Evolutionary conservation across 2,329 filamentous ascomycete genomes (phyloP).

Genomic region (Epichloe gansuensis): DNA sequence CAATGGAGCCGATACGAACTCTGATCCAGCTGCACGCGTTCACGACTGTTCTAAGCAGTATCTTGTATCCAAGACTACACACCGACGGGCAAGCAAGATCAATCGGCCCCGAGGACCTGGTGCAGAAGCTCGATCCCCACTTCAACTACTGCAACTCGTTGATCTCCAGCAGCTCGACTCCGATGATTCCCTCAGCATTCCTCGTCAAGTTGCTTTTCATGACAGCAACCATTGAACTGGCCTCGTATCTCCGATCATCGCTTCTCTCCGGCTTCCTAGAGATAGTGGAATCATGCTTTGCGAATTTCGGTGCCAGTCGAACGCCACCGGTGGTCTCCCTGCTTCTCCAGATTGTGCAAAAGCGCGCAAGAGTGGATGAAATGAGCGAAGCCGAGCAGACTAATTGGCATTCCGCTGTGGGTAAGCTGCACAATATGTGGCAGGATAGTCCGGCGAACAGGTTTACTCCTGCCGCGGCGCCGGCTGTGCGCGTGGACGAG

Average conservation of each 20-base stretch:
- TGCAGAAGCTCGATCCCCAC: slow-evolving; percentile 19
- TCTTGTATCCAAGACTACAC: background rate
- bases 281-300: slow-evolving; percentile 21
- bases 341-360: slow-evolving; percentile 24
- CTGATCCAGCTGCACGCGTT: slow-evolving; percentile 5
- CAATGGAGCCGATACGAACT: slow-evolving; percentile 3
- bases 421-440: slow-evolving; percentile 12
- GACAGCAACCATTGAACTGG: slow-evolving; percentile 22
- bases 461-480: background rate
- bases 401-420: slow-evolving; percentile 19
- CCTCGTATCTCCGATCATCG: slow-evolving; percentile 21
- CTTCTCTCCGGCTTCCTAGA: slow-evolving; percentile 25
- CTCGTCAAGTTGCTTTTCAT: slow-evolving; percentile 26
- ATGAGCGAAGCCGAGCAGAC: slow-evolving; percentile 22
- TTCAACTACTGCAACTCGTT: slow-evolving; percentile 28
- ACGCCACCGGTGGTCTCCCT: slow-evolving; percentile 21
- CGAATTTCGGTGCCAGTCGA: slow-evolving; percentile 21
- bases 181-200: slow-evolving; percentile 23
- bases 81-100: background rate
- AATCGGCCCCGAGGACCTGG: slow-evolving; percentile 18
- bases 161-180: slow-evolving; percentile 22
- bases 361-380: slow-evolving; percentile 14
- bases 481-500: background rate
- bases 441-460: background rate
- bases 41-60: background rate